Conservation (phyloP, 306 rosid species). For the Sicyos baderoa region DNA sequence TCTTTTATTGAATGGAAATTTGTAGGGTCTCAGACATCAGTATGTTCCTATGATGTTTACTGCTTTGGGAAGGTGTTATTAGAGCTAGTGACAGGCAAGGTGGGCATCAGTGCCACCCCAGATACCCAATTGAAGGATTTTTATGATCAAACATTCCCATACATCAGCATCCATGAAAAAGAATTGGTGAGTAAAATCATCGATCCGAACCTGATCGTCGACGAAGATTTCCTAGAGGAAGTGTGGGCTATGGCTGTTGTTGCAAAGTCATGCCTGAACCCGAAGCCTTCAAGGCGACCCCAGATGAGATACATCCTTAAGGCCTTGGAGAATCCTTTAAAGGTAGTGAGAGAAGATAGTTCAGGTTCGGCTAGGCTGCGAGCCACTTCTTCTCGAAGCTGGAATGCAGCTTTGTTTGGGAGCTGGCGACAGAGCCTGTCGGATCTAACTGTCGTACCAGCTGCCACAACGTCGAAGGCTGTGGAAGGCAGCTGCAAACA, state of each 20-base stretch:
- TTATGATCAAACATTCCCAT: slow-evolving; percentile 55
- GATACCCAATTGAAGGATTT: slow-evolving; percentile 51
- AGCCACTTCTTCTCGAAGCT: slow-evolving; percentile 78
- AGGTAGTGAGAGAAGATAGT: slow-evolving; percentile 83
- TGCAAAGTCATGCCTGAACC: slow-evolving; percentile 85
- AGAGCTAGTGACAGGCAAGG: slow-evolving; percentile 79
- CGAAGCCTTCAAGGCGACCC: slow-evolving; percentile 79
- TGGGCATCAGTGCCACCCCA: slow-evolving; percentile 64
- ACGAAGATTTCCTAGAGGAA: slow-evolving; percentile 89
- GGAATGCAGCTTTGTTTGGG: slow-evolving; percentile 89
- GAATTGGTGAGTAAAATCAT: slow-evolving; percentile 72
- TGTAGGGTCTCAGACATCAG: slow-evolving; percentile 54
- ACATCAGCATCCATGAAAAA: slow-evolving; percentile 68
- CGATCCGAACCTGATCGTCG: slow-evolving; percentile 69
- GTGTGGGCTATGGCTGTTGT: slow-evolving; percentile 96
- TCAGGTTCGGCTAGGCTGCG: slow-evolving; percentile 67
- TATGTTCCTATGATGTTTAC: slow-evolving; percentile 77
- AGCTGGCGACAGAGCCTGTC: slow-evolving; percentile 86
- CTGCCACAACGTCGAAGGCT: slow-evolving; percentile 34
- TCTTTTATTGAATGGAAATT: slow-evolving; percentile 17
- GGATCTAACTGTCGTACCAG: slow-evolving; percentile 48
- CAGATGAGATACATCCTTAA: slow-evolving; percentile 77
- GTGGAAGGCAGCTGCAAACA: slow-evolving; percentile 57
- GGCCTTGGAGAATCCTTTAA: slow-evolving; percentile 86
- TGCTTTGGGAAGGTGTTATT: slow-evolving; percentile 93